phyloP scores from a whole-genome alignment of 805 yeast genomes.

The Candida caryicola region DNA sequence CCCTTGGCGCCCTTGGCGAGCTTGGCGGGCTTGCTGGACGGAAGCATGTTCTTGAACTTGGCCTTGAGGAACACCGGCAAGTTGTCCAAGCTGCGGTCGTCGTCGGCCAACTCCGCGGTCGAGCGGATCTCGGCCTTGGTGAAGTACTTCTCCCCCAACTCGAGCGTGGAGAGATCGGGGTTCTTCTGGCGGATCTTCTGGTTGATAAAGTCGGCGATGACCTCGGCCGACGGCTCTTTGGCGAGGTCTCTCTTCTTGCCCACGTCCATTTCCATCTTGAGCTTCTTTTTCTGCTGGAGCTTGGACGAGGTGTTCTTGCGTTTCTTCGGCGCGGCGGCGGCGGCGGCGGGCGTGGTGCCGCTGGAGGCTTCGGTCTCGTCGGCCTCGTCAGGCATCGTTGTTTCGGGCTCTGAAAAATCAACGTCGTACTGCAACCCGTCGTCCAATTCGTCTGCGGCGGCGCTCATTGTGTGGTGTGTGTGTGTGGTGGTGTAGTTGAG shows the following conservation, averaged over 20 bases:
- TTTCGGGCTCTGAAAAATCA: constrained; percentile 28
- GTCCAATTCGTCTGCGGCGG: constrained; percentile 66
- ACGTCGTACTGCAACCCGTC: constrained; percentile 69
- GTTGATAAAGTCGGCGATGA: constrained; percentile 68
- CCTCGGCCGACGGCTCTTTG: constrained; percentile 47
- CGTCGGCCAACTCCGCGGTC: constrained; percentile 52
- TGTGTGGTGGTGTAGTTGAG: too few species aligned
- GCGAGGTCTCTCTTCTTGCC: constrained; percentile 57
- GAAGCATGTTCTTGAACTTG: constrained; percentile 48
- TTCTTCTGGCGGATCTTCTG: constrained; percentile 55
- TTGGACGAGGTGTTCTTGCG: constrained; percentile 34
- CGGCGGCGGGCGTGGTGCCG: constrained; percentile 10
- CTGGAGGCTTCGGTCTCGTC: constrained; percentile 22
- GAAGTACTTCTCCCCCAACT: constrained; percentile 63
- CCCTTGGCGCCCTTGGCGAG: constrained; percentile 25
- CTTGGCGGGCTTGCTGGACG: constrained; percentile 31
- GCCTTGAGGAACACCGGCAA: constrained; percentile 52
- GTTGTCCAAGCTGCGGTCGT: constrained; percentile 53
- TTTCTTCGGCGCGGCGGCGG: constrained; percentile 17
- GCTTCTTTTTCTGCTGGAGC: constrained; percentile 60
- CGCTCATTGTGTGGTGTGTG: constrained; percentile 5
- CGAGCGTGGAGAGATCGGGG: constrained; percentile 70
- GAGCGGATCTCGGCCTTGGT: constrained; percentile 56
- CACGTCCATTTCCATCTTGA: constrained; percentile 64
- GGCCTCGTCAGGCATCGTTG: constrained; percentile 15